phyloP scores from a whole-genome alignment of 352 stramenopile genomes.

The Phytopythium vexans region DNA sequence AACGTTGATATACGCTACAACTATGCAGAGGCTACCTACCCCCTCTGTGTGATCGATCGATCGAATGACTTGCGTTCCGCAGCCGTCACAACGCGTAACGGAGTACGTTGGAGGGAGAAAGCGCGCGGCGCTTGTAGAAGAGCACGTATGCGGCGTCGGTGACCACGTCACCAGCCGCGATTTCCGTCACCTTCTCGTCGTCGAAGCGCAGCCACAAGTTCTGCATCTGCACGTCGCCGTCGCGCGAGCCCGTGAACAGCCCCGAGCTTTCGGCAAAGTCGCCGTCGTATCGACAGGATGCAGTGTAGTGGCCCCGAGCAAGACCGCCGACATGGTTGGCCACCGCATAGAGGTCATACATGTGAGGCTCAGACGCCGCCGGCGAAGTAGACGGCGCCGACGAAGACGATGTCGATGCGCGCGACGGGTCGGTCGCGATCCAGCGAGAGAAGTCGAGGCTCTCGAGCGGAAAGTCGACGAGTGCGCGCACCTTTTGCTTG shows the following conservation, averaged over 20 bases:
- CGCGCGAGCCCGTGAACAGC: constrained; percentile 29
- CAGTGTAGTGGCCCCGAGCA: constrained; percentile 94
- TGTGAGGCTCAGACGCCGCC: constrained; percentile 8
- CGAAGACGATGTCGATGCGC: constrained; percentile 5
- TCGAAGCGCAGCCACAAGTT: constrained; percentile 84
- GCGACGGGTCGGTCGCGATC: constrained; percentile 38
- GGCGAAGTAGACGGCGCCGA: constrained; percentile 18
- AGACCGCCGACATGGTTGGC: constrained; percentile 97
- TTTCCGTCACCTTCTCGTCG: constrained; percentile 78
- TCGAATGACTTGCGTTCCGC: no score
- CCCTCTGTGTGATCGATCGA: no score
- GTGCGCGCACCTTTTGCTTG: constrained; percentile 74
- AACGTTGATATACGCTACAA: no score
- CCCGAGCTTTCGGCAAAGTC: constrained; percentile 58
- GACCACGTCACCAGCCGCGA: constrained; percentile 63
- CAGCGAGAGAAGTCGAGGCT: constrained; percentile 78
- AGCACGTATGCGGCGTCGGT: constrained; percentile 89
- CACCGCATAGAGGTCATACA: constrained; percentile 97
- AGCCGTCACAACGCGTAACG: constrained; percentile 46
- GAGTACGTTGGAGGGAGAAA: constrained; percentile 71
- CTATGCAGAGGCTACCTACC: no score
- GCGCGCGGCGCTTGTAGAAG: constrained; percentile 86
- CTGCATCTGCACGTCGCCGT: constrained; percentile 30
- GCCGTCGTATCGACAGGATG: constrained; percentile 71
- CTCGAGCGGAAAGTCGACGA: constrained; percentile 81